phyloP scores from a whole-genome alignment of 345 rosid genomes.

The Populus simonii region DNA sequence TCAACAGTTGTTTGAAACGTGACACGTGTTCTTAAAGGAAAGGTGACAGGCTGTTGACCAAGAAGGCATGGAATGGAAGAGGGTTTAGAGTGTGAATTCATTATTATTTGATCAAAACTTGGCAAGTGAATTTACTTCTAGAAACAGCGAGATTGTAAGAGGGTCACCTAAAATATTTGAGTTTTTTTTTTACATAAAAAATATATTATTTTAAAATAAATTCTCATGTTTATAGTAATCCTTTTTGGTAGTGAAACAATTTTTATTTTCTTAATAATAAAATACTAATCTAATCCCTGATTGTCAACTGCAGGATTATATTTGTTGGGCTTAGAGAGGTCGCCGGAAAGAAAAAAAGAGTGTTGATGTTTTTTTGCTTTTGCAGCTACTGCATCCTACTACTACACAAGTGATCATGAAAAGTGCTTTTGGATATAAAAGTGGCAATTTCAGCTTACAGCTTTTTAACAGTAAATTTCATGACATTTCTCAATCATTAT shows the following conservation, averaged over 20 bases:
- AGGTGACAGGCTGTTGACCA: constrained; percentile 40
- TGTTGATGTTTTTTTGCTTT: not conserved
- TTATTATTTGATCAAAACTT: not conserved
- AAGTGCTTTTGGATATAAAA: not conserved
- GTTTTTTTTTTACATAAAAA: too few species aligned
- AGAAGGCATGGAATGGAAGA: constrained; percentile 1
- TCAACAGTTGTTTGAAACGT: not conserved
- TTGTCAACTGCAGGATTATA: too few species aligned
- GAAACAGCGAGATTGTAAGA: too few species aligned
- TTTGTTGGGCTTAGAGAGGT: not conserved
- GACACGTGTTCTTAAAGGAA: constrained; percentile 20
- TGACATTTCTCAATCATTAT: constrained; percentile 11
- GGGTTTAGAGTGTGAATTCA: not conserved
- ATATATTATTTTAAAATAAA: too few species aligned
- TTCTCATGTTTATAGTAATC: too few species aligned
- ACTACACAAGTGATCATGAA: not conserved
- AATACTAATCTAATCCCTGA: too few species aligned
- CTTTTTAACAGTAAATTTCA: constrained; percentile 3
- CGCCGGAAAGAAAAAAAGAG: not conserved
- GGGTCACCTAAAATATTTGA: too few species aligned
- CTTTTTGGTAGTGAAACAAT: too few species aligned
- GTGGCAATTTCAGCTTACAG: not conserved
- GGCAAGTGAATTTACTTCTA: not conserved
- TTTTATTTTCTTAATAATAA: too few species aligned
- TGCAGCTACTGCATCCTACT: not conserved